Evolutionary conservation across 345 rosid genomes (phyloP).

Genomic region (Cardamine occulta): DNA sequence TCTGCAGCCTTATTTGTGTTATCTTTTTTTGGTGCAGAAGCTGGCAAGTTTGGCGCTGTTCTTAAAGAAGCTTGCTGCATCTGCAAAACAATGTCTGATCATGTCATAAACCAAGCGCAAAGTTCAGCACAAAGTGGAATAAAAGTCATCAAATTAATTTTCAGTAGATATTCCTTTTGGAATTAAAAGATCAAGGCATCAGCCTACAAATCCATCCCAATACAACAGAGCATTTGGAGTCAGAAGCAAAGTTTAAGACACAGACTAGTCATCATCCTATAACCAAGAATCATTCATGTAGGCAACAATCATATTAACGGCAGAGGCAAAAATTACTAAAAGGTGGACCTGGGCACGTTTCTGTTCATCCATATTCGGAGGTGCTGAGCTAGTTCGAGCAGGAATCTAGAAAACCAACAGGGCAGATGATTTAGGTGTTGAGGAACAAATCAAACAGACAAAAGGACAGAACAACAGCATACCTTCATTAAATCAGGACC

Average conservation of each 20-base stretch:
- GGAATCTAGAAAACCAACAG: constrained; percentile 63
- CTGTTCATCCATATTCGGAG: constrained; percentile 98
- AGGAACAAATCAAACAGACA: constrained; percentile 17
- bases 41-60: constrained; percentile 59
- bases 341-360: constrained; percentile 76
- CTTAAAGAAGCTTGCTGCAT: constrained; percentile 63
- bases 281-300: constrained; percentile 8
- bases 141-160: constrained; percentile 1
- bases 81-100: constrained; percentile 52
- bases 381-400: constrained; percentile 95
- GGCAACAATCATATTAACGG: constrained; percentile 15
- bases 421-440: constrained; percentile 27
- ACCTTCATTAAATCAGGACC: constrained; percentile 81
- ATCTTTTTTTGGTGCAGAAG: constrained; percentile 61
- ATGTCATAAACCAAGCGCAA: constrained; percentile 27
- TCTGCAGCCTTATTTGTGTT: constrained; percentile 57
- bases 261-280: constrained; percentile 11
- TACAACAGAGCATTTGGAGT: constrained; percentile 12
- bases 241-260: constrained; percentile 18
- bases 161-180: constrained; percentile 1
- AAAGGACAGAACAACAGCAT: constrained; percentile 47
- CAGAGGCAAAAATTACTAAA: constrained; percentile 22
- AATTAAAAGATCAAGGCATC: not conserved
- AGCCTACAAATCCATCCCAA: not conserved
- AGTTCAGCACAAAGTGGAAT: constrained; percentile 7